Base-by-base conservation (phyloP, 2,329 filamentous ascomycete species). In the Byssoonygena ceratinophila region DNA sequence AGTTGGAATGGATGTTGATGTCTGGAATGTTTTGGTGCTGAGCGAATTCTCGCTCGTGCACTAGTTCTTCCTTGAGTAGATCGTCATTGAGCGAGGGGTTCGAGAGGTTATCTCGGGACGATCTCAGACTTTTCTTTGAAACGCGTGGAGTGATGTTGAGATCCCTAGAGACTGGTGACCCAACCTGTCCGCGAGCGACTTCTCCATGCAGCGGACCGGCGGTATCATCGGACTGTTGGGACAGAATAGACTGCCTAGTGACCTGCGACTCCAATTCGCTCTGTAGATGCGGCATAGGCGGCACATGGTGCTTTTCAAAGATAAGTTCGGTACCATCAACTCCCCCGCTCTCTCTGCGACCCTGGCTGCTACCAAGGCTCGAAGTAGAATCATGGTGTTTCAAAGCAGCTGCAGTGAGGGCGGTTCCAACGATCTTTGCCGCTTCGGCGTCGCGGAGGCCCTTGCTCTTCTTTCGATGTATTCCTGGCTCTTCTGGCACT, bases 221-320 rank as follows among this genome's bases (percentile, higher is more conserved):
- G 14, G 86, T 84, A 48, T 82, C 75, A 58, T 87, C 87, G 0
- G 86, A 87, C 25, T 85, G 82, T 27, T 87, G 85, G 4, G 90
- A 92, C 16, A 92, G 71, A 51, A 97, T 87, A 0, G 91, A 96
- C 14, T 85, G 85, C 60, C 91, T 79, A 0, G 91, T 97, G 52
- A 96, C 69, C 48, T 96, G 90, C 0, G 91, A 94, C 39, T 85
- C 81, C 53, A 94, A 80, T 52, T 88, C 87, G 68, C 90, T 95
- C 68, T 85, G 84, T 57, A 95, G 76, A 37, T 51, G 49, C 2
- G 91, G 91, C 84, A 96, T 88, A 4, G 87, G 87, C 5, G 89
- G 84, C 12, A 86, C 79, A 46, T 81, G 74, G 48, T 80, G 76
- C 58, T 67, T 74, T 54, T 78, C 63, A 58, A 74, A 74, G 16